These are phyloP conservation scores for Salix brachista DNA, from an alignment of 345 rosid genomes.

Conservation along the genomic window DNA sequence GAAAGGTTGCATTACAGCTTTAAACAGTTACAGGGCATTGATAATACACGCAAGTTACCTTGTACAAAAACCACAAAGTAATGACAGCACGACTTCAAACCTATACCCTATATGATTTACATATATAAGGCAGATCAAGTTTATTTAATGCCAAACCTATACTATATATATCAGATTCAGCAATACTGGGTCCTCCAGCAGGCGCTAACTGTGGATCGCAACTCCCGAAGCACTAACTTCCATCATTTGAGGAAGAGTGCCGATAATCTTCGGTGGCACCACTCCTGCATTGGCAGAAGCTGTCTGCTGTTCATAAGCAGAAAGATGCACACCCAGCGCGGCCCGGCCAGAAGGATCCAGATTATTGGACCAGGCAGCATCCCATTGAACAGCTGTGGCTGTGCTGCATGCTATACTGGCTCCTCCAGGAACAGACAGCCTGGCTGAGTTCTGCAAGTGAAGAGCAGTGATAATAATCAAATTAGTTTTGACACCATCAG, in stretches of 20 bases:
- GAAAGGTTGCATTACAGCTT: neutral
- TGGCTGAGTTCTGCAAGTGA: slow-evolving; percentile 64
- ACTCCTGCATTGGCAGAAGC: slow-evolving; percentile 20
- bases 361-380: slow-evolving; percentile 72
- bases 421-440: slow-evolving; percentile 86
- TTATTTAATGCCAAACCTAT: neutral
- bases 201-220: slow-evolving; percentile 42
- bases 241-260: slow-evolving; percentile 39
- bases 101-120: neutral
- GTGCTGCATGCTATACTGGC: slow-evolving; percentile 90
- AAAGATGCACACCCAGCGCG: slow-evolving; percentile 80
- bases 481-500: neutral
- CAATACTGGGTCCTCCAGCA: neutral
- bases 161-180: neutral
- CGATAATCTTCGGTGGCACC: slow-evolving; percentile 37
- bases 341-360: slow-evolving; percentile 98
- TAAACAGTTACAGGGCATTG: neutral
- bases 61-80: slow-evolving; percentile 6
- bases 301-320: slow-evolving; percentile 48
- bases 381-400: slow-evolving; percentile 86
- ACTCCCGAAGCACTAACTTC: slow-evolving; percentile 41
- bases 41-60: neutral
- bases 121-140: neutral
- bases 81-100: neutral
- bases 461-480: neutral